These are phyloP conservation scores for Coniella lustricola DNA, from an alignment of 2,329 filamentous ascomycete genomes.

Conservation along the genomic window DNA sequence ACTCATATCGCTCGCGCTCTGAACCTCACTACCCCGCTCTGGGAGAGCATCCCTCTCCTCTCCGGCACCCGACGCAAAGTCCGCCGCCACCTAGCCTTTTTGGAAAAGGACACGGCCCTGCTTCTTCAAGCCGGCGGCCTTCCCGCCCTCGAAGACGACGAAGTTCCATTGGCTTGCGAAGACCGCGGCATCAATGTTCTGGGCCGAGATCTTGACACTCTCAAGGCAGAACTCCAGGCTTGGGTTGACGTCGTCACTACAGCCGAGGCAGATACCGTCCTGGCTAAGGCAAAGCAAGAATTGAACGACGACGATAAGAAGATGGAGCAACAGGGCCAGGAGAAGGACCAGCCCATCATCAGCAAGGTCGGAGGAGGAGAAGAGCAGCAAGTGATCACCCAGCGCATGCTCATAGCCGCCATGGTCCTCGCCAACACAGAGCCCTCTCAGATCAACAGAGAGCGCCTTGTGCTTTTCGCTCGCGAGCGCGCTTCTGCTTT, in stretches of 20 bases:
- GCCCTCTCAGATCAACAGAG: too few relatives aligned
- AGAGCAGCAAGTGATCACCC: too few relatives aligned
- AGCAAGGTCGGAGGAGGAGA: too few relatives aligned
- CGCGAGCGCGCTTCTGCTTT: too few relatives aligned
- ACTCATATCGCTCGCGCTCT: slow-evolving; percentile 37
- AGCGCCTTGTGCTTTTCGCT: too few relatives aligned
- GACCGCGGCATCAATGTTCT: slow-evolving; percentile 59
- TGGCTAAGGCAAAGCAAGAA: too few relatives aligned
- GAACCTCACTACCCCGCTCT: slow-evolving; percentile 38
- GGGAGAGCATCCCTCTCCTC: slow-evolving; percentile 38
- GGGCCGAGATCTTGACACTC: slow-evolving; percentile 48
- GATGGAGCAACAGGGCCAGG: too few relatives aligned
- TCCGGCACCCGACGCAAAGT: slow-evolving; percentile 46
- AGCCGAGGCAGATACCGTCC: not conserved
- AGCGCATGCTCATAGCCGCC: too few relatives aligned
- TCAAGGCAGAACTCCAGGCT: slow-evolving; percentile 44
- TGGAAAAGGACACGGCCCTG: slow-evolving; percentile 65
- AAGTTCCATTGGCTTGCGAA: slow-evolving; percentile 63
- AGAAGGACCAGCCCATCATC: too few relatives aligned
- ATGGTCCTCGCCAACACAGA: too few relatives aligned
- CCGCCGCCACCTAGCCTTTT: slow-evolving; percentile 48
- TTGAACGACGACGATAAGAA: too few relatives aligned
- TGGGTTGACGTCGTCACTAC: slow-evolving; percentile 19
- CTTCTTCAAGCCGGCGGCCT: slow-evolving; percentile 58
- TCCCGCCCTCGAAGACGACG: slow-evolving; percentile 49